phyloP scores from a whole-genome alignment of 1,139 yeast species.

The Yamadazyma aaseri region DNA sequence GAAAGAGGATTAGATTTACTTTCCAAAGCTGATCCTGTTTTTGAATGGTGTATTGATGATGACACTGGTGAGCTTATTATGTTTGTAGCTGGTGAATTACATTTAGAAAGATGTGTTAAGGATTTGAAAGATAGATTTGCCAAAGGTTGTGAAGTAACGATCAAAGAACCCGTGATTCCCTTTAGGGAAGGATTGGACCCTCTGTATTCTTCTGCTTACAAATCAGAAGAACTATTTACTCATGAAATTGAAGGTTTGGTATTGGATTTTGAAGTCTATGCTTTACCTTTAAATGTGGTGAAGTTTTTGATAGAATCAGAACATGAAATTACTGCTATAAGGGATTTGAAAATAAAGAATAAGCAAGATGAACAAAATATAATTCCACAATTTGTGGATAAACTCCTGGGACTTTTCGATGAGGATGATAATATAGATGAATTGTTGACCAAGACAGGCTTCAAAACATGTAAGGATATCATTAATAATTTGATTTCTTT shows the following conservation, averaged over 20 bases:
- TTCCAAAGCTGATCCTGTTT: slow-evolving; percentile 90
- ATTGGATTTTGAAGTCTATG: slow-evolving; percentile 50
- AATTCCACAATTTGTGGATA: slow-evolving; percentile 23
- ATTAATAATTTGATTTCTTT: slow-evolving; percentile 57
- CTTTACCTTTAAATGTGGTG: slow-evolving; percentile 55
- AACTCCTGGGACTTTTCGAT: slow-evolving; percentile 30
- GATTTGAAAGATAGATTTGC: slow-evolving; percentile 92
- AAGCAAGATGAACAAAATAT: slow-evolving; percentile 11
- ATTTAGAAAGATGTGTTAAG: slow-evolving; percentile 84
- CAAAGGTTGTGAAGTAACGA: slow-evolving; percentile 73
- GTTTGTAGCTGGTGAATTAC: slow-evolving; percentile 95
- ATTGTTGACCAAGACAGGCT: slow-evolving; percentile 14
- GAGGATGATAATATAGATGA: slow-evolving; percentile 14
- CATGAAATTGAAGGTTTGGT: slow-evolving; percentile 43
- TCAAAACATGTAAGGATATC: slow-evolving; percentile 21
- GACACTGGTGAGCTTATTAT: slow-evolving; percentile 85
- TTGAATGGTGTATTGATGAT: slow-evolving; percentile 80
- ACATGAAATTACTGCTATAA: slow-evolving; percentile 24
- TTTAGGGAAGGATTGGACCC: slow-evolving; percentile 76
- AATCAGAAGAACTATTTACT: slow-evolving; percentile 25
- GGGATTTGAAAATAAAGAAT: slow-evolving; percentile 15
- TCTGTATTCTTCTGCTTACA: slow-evolving; percentile 18
- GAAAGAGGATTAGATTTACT: slow-evolving; percentile 77
- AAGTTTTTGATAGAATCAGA: slow-evolving; percentile 52
- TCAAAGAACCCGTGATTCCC: slow-evolving; percentile 93